Percentiles rank a stretch among this genome's conserved stretches.
phyloP scores from a whole-genome alignment of 2,329 filamentous ascomycete species.

The Exophiala alcalophila region DNA sequence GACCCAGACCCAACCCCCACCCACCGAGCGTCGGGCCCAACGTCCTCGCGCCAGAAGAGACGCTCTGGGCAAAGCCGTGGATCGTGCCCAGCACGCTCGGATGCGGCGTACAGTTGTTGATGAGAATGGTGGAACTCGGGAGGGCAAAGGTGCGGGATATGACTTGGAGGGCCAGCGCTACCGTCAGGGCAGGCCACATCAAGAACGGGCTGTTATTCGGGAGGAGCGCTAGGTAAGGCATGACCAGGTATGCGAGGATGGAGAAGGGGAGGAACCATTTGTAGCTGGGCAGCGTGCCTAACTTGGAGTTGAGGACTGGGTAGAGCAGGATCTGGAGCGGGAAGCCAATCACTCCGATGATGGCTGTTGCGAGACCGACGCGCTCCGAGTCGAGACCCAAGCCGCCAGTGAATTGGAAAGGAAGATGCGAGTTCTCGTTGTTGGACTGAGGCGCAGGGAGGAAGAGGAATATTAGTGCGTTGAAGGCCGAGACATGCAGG shows the following conservation, averaged over 20 bases:
- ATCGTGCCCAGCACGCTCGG: conserved; percentile 56
- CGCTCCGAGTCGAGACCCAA: conserved; percentile 68
- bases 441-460: conserved; percentile 65
- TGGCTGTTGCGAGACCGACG: conserved; percentile 75
- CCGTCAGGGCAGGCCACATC: conserved; percentile 64
- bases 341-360: conserved; percentile 74
- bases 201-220: conserved; percentile 52
- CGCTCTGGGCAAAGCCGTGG: conserved; percentile 58
- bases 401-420: conserved; percentile 63
- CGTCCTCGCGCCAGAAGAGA: conserved; percentile 54
- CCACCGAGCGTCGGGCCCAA: conserved; percentile 56
- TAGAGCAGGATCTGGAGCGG: conserved; percentile 69
- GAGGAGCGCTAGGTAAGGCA: conserved; percentile 69
- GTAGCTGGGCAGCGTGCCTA: conserved; percentile 68
- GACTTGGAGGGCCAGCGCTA: conserved; percentile 67
- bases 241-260: conserved; percentile 64
- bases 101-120: conserved; percentile 61
- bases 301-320: conserved; percentile 61
- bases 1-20: conserved; percentile 53
- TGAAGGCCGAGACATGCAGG: conserved; percentile 73
- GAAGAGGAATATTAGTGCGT: conserved; percentile 73
- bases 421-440: conserved; percentile 28
- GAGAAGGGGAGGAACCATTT: conserved; percentile 68
- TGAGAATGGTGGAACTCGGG: conserved; percentile 57
- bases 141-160: conserved; percentile 68